These are phyloP conservation scores for Tricholoma flavovirens DNA, from an alignment of 768 basidiomycete species.

Conservation along the genomic window DNA sequence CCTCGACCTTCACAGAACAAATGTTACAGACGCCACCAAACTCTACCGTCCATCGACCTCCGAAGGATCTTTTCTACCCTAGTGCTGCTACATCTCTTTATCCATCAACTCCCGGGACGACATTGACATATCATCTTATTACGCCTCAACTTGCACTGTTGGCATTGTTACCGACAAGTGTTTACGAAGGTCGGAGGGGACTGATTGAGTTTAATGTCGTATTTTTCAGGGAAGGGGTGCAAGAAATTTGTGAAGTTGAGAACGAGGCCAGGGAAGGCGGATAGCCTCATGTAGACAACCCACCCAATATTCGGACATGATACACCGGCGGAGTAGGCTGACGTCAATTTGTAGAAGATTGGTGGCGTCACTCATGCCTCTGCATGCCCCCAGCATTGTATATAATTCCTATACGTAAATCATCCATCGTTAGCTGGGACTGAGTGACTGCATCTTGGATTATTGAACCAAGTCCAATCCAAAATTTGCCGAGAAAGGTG, in stretches of 20 bases:
- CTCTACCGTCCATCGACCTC: constrained; percentile 12
- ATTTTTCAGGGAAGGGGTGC: constrained; percentile 76
- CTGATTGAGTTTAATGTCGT: constrained; percentile 85
- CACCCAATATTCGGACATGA: not conserved
- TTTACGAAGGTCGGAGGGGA: constrained; percentile 68
- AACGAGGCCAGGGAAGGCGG: constrained; percentile 38
- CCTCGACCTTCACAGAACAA: constrained; percentile 16
- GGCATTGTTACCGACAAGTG: constrained; percentile 65
- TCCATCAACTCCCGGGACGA: constrained; percentile 57
- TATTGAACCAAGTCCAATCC: no score
- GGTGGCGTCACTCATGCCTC: not conserved
- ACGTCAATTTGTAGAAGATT: constrained; percentile 18
- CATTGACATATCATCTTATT: constrained; percentile 80
- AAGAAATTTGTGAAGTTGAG: constrained; percentile 78
- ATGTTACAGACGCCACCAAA: constrained; percentile 7
- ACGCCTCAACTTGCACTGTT: constrained; percentile 67
- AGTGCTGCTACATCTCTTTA: constrained; percentile 60
- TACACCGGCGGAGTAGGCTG: not conserved
- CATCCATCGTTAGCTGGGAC: not conserved
- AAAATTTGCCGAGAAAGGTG: not conserved
- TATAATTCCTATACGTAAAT: not conserved
- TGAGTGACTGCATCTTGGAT: not conserved
- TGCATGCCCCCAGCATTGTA: not conserved
- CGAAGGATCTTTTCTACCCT: constrained; percentile 57
- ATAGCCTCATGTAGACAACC: not conserved